These are phyloP conservation scores for Elaphomyces granulatus DNA, from an alignment of 495 filamentous ascomycete genomes.

Conservation along the genomic window DNA sequence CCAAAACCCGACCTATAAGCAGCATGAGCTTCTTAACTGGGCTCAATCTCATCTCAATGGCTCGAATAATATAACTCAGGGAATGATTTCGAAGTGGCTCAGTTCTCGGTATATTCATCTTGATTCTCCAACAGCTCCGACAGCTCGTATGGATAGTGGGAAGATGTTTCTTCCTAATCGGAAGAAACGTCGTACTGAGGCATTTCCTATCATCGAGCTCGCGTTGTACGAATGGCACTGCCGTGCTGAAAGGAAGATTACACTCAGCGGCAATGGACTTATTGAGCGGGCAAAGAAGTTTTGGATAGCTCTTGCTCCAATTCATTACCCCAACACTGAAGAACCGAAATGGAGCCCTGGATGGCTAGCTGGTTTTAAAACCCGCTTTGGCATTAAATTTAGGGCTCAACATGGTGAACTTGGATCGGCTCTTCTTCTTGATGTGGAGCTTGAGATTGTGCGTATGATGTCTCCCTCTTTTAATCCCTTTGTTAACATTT, in stretches of 20 bases:
- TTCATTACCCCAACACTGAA: slow-evolving; percentile 4
- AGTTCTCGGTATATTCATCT: no score
- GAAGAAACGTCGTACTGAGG: neutral
- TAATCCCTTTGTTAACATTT: no score
- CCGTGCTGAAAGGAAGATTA: neutral
- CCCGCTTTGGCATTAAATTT: slow-evolving; percentile 4
- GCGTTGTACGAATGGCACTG: neutral
- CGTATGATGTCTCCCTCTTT: no score
- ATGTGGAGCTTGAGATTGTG: slow-evolving; percentile 1
- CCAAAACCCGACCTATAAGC: no score
- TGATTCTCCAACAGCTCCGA: no score
- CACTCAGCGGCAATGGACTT: neutral
- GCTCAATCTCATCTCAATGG: no score
- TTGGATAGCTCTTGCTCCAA: slow-evolving; percentile 2
- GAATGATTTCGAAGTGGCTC: no score
- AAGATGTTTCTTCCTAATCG: no score
- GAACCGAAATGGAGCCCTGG: slow-evolving; percentile 10
- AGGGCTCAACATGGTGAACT: slow-evolving; percentile 2
- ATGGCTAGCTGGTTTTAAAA: slow-evolving; percentile 13
- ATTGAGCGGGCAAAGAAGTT: slow-evolving; percentile 7
- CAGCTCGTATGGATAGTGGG: no score
- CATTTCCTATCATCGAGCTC: neutral
- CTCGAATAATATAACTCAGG: no score
- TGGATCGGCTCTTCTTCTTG: neutral
- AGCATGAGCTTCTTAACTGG: no score